Conservation (phyloP, 2,329 filamentous ascomycete species). For the Alternaria sp. region DNA sequence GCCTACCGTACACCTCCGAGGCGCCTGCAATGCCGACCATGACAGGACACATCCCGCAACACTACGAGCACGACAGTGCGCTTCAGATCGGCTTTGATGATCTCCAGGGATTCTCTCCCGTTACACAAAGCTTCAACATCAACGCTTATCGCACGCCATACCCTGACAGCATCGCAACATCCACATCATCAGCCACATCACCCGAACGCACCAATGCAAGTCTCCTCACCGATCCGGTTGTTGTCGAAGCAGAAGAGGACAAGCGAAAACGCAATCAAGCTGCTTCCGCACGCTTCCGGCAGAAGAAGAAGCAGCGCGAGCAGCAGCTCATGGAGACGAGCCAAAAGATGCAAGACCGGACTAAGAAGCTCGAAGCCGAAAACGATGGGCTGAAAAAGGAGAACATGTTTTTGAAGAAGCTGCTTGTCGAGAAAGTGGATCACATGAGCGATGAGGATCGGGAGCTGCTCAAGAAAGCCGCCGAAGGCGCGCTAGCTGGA, state of each 20-base stretch:
- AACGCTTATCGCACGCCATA: slow-evolving; percentile 39
- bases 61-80: slow-evolving; percentile 31
- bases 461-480: slow-evolving; percentile 34
- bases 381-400: slow-evolving; percentile 47
- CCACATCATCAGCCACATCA: slow-evolving; percentile 33
- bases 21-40: slow-evolving; percentile 35
- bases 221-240: slow-evolving; percentile 28
- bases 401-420: slow-evolving; percentile 50
- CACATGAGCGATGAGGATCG: slow-evolving; percentile 48
- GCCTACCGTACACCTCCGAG: slow-evolving; percentile 30
- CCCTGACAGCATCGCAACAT: slow-evolving; percentile 42
- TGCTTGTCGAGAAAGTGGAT: slow-evolving; percentile 47
- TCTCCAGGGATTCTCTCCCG: slow-evolving; percentile 36
- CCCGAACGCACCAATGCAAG: slow-evolving; percentile 25
- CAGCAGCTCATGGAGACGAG: slow-evolving; percentile 66
- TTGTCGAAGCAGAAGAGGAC: slow-evolving; percentile 75
- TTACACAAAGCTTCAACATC: slow-evolving; percentile 32
- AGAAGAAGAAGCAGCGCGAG: slow-evolving; percentile 96
- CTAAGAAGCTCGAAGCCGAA: slow-evolving; percentile 69
- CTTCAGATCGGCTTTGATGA: slow-evolving; percentile 35
- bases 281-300: slow-evolving; percentile 84
- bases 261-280: slow-evolving; percentile 89
- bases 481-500: slow-evolving; percentile 23
- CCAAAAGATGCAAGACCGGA: slow-evolving; percentile 81
- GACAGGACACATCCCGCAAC: slow-evolving; percentile 33